These are phyloP conservation scores for Plantago major DNA, from an alignment of 257 asterid species.

Conservation along the genomic window DNA sequence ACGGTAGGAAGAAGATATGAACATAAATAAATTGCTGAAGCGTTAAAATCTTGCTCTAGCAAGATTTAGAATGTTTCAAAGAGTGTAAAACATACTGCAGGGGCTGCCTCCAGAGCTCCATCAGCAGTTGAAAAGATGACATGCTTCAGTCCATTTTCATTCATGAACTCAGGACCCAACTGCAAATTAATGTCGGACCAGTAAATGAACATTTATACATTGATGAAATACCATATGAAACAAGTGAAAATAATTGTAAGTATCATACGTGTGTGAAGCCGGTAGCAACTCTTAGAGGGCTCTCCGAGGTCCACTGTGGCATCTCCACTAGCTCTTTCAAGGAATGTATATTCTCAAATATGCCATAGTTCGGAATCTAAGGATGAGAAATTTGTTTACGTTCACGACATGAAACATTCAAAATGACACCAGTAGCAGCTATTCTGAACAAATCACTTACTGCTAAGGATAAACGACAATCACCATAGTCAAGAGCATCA, in stretches of 20 bases:
- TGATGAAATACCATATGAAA: constrained; percentile 9
- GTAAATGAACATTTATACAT: constrained; percentile 4
- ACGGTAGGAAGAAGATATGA: too few relatives aligned
- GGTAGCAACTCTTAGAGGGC: constrained; percentile 93
- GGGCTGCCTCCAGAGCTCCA: constrained; percentile 63
- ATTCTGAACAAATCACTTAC: constrained; percentile 40
- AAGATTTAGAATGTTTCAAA: neutral
- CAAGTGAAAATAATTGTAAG: constrained; percentile 1
- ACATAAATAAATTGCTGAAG: too few relatives aligned
- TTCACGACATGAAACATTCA: constrained; percentile 13
- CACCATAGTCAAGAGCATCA: constrained; percentile 89
- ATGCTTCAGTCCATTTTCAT: constrained; percentile 59
- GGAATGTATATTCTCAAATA: constrained; percentile 86
- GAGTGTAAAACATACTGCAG: constrained; percentile 23
- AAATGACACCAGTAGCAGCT: neutral
- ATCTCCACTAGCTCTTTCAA: constrained; percentile 80
- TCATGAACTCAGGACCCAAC: constrained; percentile 91
- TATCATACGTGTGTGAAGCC: constrained; percentile 79
- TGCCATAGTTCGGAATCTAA: constrained; percentile 96
- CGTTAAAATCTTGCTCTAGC: too few relatives aligned
- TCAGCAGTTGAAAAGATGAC: constrained; percentile 57
- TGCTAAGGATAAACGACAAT: constrained; percentile 90
- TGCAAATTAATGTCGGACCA: constrained; percentile 29
- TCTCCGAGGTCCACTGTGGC: constrained; percentile 97
- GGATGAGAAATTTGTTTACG: constrained; percentile 17